Evolutionary conservation across 306 rosid species (phyloP).

Genomic region (Alnus rubra): DNA sequence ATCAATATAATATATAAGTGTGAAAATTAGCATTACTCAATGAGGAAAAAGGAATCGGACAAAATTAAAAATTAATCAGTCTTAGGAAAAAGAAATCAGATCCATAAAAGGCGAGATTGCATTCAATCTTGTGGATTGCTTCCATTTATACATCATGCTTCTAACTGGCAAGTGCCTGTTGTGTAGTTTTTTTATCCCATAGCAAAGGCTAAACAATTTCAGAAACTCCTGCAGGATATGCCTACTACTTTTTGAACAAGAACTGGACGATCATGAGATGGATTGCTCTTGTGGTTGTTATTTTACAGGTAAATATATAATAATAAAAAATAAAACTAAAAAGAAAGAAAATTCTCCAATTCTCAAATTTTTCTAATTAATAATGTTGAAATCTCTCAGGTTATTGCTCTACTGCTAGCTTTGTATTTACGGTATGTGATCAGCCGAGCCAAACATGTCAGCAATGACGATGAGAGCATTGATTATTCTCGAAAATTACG

Average conservation of each 20-base stretch:
- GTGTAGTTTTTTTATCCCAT: background rate
- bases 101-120: no score
- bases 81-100: no score
- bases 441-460: background rate
- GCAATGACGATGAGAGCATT: background rate
- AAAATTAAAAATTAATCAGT: no score
- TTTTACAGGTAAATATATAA: conserved; percentile 20
- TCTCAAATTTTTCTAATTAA: background rate
- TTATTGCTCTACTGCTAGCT: background rate
- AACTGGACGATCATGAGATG: conserved; percentile 28
- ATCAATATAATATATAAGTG: no score
- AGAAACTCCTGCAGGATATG: conserved; percentile 25
- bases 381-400: background rate
- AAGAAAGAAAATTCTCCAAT: background rate
- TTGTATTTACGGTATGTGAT: background rate
- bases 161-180: background rate
- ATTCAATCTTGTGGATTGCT: no score
- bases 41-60: no score
- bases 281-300: conserved; percentile 22
- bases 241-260: conserved; percentile 19
- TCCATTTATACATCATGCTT: no score
- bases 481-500: no score
- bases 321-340: background rate
- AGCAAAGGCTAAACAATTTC: background rate
- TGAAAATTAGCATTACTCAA: no score